A percentile compares a stretch with the other conserved stretches of the same genome.
Evolutionary conservation across 2,329 filamentous ascomycete species (phyloP).

Genomic region (Aspergillus neoniger): DNA sequence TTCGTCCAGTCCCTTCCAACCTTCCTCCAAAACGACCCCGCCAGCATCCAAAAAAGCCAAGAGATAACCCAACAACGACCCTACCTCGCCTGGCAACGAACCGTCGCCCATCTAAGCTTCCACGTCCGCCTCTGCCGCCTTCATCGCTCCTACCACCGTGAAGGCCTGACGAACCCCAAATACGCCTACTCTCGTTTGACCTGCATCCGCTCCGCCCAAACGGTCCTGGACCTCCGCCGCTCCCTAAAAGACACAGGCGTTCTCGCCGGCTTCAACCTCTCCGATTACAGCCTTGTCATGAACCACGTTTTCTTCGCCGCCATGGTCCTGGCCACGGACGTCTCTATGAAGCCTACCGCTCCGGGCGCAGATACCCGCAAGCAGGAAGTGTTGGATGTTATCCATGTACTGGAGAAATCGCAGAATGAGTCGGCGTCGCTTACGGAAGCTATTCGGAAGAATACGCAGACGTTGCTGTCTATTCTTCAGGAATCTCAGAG

Average conservation of each 20-base stretch:
- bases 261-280: conserved; percentile 18
- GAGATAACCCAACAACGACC: background rate
- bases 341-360: conserved; percentile 24
- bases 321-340: conserved; percentile 26
- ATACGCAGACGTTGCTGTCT: conserved; percentile 10
- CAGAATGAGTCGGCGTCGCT: conserved; percentile 5
- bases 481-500: conserved; percentile 5
- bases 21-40: conserved; percentile 5
- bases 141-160: conserved; percentile 19
- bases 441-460: conserved; percentile 6
- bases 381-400: conserved; percentile 7
- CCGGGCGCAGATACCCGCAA: conserved; percentile 23
- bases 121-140: conserved; percentile 18
- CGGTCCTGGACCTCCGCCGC: conserved; percentile 1
- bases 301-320: conserved; percentile 29
- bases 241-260: background rate
- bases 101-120: conserved; percentile 23
- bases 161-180: conserved; percentile 19
- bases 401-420: conserved; percentile 8
- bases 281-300: conserved; percentile 25
- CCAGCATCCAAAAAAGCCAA: background rate
- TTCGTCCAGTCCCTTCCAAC: background rate
- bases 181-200: conserved; percentile 4
- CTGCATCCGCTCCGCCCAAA: conserved; percentile 8
- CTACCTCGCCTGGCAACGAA: conserved; percentile 5